Evolutionary conservation across 257 asterid genomes (phyloP).

Genomic region (Paraleonurus japonicus): DNA sequence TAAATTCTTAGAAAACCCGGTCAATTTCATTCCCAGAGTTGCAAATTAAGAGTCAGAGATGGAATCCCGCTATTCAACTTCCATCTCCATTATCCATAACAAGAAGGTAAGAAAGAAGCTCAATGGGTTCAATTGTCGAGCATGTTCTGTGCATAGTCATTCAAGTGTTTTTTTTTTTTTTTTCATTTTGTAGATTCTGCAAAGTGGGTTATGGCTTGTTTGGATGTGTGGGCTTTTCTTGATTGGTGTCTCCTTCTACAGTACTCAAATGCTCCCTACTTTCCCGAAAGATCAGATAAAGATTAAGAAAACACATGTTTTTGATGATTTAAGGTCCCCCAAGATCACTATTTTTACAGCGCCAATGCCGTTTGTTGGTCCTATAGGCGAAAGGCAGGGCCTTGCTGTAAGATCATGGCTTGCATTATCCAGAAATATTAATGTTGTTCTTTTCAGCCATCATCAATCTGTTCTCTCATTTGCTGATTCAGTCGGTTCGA

Average conservation of each 20-base stretch:
- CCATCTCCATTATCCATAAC: constrained; percentile 33
- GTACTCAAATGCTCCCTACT: constrained; percentile 58
- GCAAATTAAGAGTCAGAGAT: constrained; percentile 28
- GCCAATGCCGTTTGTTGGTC: constrained; percentile 68
- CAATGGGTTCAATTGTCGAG: constrained; percentile 14
- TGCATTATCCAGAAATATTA: constrained; percentile 53
- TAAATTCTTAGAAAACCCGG: background rate
- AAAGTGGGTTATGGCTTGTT: constrained; percentile 63
- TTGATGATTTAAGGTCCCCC: constrained; percentile 43
- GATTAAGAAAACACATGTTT: constrained; percentile 31
- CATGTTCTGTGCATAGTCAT: constrained; percentile 9
- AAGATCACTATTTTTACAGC: constrained; percentile 72
- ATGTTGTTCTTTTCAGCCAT: constrained; percentile 76
- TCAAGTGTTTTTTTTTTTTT: background rate
- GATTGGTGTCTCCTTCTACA: constrained; percentile 65
- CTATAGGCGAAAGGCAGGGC: constrained; percentile 60
- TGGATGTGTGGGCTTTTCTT: constrained; percentile 79
- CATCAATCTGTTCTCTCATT: constrained; percentile 71
- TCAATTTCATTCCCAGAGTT: constrained; percentile 2
- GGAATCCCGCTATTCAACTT: constrained; percentile 30
- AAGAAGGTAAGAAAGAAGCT: constrained; percentile 46
- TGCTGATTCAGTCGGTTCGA: constrained; percentile 53
- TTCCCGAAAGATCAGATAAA: constrained; percentile 36
- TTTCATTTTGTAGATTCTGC: constrained; percentile 46
- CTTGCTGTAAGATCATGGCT: constrained; percentile 94